phyloP scores from a whole-genome alignment of 2,329 filamentous ascomycete species.

The Moelleriella libera region DNA sequence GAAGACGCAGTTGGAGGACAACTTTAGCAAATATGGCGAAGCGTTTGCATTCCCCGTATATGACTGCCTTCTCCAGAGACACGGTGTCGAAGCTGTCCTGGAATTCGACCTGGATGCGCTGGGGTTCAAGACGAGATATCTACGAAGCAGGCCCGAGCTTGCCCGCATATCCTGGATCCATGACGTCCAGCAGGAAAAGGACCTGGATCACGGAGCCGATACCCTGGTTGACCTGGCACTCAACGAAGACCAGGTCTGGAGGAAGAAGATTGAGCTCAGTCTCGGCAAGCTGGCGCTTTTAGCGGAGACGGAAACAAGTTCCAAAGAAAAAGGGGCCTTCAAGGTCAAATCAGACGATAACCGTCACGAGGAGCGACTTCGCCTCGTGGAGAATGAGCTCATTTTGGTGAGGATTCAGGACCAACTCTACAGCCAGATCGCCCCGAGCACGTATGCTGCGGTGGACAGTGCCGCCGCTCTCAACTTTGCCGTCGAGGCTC shows the following conservation, averaged over 20 bases:
- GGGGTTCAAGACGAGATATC: slow-evolving; percentile 61
- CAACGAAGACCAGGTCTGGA: slow-evolving; percentile 72
- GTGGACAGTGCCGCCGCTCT: slow-evolving; percentile 70
- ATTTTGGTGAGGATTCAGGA: slow-evolving; percentile 69
- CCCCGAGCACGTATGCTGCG: slow-evolving; percentile 51
- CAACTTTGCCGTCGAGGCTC: slow-evolving; percentile 60
- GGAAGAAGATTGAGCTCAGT: slow-evolving; percentile 83
- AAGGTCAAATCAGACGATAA: slow-evolving; percentile 21
- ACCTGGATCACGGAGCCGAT: slow-evolving; percentile 59
- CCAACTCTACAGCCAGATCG: slow-evolving; percentile 55
- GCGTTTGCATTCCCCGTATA: slow-evolving; percentile 67
- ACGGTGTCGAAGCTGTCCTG: slow-evolving; percentile 54
- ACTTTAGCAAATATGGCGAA: slow-evolving; percentile 51
- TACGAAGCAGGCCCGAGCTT: slow-evolving; percentile 57
- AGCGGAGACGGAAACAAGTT: slow-evolving; percentile 35
- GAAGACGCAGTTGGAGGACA: slow-evolving; percentile 29
- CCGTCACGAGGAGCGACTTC: slow-evolving; percentile 27
- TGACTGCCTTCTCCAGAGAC: slow-evolving; percentile 56
- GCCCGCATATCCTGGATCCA: slow-evolving; percentile 90
- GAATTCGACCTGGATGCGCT: slow-evolving; percentile 55
- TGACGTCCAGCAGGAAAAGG: slow-evolving; percentile 62
- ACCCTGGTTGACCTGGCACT: slow-evolving; percentile 58
- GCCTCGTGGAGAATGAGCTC: slow-evolving; percentile 47
- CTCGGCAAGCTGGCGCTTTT: slow-evolving; percentile 71
- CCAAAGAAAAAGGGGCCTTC: slow-evolving; percentile 7